These are phyloP conservation scores for Termitomyces sp. DNA, from an alignment of 768 basidiomycete species.

Conservation along the genomic window DNA sequence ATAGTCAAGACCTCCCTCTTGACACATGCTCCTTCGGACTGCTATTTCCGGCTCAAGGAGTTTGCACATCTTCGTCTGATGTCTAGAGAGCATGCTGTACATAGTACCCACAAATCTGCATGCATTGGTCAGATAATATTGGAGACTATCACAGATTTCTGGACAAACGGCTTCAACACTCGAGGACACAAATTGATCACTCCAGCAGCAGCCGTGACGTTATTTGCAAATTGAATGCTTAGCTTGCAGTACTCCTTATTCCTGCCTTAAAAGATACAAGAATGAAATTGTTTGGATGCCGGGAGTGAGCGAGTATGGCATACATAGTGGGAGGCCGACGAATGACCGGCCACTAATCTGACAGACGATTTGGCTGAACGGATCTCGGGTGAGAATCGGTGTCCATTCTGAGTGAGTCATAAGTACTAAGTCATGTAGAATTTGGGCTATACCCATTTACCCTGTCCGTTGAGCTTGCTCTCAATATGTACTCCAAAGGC, in stretches of 20 bases:
- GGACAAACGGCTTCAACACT: background rate
- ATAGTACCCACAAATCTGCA: background rate
- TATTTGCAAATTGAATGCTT: background rate
- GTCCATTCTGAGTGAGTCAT: too few species aligned
- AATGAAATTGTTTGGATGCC: background rate
- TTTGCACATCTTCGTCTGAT: background rate
- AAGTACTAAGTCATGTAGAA: too few species aligned
- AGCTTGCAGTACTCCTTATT: background rate
- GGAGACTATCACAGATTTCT: too few species aligned
- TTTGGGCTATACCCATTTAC: too few species aligned
- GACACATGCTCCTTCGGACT: background rate
- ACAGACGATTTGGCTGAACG: background rate
- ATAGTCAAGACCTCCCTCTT: background rate
- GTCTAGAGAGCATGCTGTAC: background rate
- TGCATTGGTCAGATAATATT: background rate
- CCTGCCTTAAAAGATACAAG: background rate
- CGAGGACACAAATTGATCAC: background rate
- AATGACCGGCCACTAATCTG: background rate
- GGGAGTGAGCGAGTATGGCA: background rate
- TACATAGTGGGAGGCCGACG: background rate
- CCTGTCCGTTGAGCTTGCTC: too few species aligned
- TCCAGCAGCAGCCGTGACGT: background rate
- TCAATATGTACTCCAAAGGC: too few species aligned
- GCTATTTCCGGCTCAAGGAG: background rate
- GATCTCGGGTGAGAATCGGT: slow-evolving; percentile 8